Base-by-base conservation (phyloP, 106 monocot species). In the Triglochin maritima region DNA sequence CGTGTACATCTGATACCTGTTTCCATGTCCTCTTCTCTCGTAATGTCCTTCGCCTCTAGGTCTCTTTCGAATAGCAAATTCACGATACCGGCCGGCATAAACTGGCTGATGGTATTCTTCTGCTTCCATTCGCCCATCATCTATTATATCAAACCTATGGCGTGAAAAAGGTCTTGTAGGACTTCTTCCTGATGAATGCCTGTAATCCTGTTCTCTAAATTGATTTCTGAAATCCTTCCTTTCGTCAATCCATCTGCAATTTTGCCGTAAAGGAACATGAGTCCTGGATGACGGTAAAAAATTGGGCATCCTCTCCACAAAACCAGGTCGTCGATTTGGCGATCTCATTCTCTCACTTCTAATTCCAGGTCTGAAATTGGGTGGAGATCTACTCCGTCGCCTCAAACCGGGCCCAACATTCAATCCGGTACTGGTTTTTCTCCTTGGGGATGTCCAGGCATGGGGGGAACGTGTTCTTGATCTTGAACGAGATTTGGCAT, bases 391-490 rank as follows among this genome's bases (percentile, higher is more conserved):
- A 49, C 75, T 79, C 46, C 46, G 67, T 29, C 71, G 68, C 42
- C 62, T 59, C 44, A 61, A 59, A 52, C 56, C 67, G 59, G 68
- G 74, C 47, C 62, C 70, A 16, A 58, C 69, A 60, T 75, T 70
- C 44, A 71, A 69, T 15, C 70, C 50, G 54, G 17, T 44, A 48
- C 63, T 57, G 70, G 29, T 57, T 56, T 81, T 84, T 57, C 69
- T 66, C 58, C 72, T 69, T 10, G 92, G 81, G 43, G 85, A 80
- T 44, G 70, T 45, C 86, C 86, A 87, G 46, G 17, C 59, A 79
- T 65, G 80, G 3, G 89, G 89, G 0, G 93, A 94, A 12, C 84
- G 76, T 46, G 89, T 84, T 71, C 86, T 82, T 17, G 86, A 94
- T 62, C 84, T 80, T 76, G 89, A 87, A 47, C 77, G 82, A 58